These are phyloP conservation scores for Euphorbia peplus DNA, from an alignment of 345 rosid genomes.

Conservation along the genomic window DNA sequence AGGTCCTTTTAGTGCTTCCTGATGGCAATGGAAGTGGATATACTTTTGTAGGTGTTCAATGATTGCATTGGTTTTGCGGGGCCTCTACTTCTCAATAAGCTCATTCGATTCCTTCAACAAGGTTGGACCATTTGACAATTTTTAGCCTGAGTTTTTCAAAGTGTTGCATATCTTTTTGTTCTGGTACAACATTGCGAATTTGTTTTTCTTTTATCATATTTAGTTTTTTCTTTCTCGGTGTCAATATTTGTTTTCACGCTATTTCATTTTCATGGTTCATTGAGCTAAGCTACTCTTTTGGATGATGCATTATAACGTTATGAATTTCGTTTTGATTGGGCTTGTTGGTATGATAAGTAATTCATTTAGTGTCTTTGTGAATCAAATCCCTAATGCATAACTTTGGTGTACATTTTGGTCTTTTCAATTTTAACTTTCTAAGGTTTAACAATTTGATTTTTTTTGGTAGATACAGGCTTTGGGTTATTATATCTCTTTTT, in stretches of 20 bases:
- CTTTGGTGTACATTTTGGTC: neutral
- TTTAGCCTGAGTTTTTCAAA: neutral
- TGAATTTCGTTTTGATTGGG: neutral
- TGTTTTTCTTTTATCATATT: neutral
- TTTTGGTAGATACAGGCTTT: neutral
- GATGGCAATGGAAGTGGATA: neutral
- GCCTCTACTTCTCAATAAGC: slow-evolving; percentile 81
- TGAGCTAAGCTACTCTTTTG: neutral
- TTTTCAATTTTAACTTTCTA: neutral
- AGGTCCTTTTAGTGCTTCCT: neutral
- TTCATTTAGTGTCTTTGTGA: slow-evolving; percentile 4
- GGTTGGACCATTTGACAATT: slow-evolving; percentile 39
- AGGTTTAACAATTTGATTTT: neutral
- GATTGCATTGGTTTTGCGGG: slow-evolving; percentile 79
- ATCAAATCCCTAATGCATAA: neutral
- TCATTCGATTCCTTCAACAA: slow-evolving; percentile 74
- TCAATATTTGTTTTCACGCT: slow-evolving; percentile 1
- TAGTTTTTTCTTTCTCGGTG: neutral
- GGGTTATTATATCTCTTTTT: neutral
- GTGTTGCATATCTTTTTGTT: slow-evolving; percentile 6
- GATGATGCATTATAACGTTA: neutral
- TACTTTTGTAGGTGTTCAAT: slow-evolving; percentile 58
- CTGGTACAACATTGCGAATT: neutral
- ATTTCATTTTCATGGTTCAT: neutral
- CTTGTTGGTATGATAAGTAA: no score